Percentiles rank a stretch among this genome's conserved stretches.
Evolutionary conservation across 2,329 filamentous ascomycete genomes (phyloP).

Genomic region (Cylindrodendrum hubeiense): DNA sequence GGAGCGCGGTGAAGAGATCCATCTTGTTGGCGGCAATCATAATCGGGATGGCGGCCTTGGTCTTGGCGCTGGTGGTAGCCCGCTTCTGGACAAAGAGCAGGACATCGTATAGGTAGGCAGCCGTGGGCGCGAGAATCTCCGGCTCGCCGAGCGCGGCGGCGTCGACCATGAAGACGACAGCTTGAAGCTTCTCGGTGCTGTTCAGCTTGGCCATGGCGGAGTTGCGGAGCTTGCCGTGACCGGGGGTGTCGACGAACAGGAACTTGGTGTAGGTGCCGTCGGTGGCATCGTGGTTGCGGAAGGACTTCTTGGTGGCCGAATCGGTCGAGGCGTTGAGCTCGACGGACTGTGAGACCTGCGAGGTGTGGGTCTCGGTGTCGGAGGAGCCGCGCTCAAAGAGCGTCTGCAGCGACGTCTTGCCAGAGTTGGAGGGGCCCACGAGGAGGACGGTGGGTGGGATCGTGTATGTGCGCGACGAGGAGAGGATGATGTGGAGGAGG

Average conservation of each 20-base stretch:
- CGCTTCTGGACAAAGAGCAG: slow-evolving; percentile 86
- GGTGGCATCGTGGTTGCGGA: slow-evolving; percentile 68
- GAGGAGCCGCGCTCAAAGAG: slow-evolving; percentile 71
- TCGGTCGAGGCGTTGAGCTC: slow-evolving; percentile 67
- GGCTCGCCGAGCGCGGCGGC: slow-evolving; percentile 74
- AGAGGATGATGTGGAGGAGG: slow-evolving; percentile 81
- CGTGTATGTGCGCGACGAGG: slow-evolving; percentile 73
- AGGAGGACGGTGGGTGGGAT: slow-evolving; percentile 83
- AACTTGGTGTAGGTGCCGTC: slow-evolving; percentile 75
- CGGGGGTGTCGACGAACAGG: slow-evolving; percentile 88
- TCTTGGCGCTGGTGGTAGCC: slow-evolving; percentile 58
- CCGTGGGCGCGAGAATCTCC: slow-evolving; percentile 76
- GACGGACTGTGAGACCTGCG: slow-evolving; percentile 62
- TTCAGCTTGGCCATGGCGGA: slow-evolving; percentile 69
- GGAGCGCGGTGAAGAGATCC: slow-evolving; percentile 93
- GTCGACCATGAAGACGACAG: slow-evolving; percentile 91
- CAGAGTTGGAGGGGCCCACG: slow-evolving; percentile 82
- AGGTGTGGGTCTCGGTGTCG: slow-evolving; percentile 65
- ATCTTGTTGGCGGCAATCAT: slow-evolving; percentile 95
- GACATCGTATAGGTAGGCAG: slow-evolving; percentile 89
- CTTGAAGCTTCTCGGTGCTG: slow-evolving; percentile 67
- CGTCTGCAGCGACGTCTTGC: slow-evolving; percentile 91
- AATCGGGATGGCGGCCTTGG: slow-evolving; percentile 70
- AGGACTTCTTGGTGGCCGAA: slow-evolving; percentile 57
- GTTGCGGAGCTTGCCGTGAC: slow-evolving; percentile 92